Conservation (phyloP, 2,329 filamentous ascomycete genomes). For the Berkeleyomyces basicola region DNA sequence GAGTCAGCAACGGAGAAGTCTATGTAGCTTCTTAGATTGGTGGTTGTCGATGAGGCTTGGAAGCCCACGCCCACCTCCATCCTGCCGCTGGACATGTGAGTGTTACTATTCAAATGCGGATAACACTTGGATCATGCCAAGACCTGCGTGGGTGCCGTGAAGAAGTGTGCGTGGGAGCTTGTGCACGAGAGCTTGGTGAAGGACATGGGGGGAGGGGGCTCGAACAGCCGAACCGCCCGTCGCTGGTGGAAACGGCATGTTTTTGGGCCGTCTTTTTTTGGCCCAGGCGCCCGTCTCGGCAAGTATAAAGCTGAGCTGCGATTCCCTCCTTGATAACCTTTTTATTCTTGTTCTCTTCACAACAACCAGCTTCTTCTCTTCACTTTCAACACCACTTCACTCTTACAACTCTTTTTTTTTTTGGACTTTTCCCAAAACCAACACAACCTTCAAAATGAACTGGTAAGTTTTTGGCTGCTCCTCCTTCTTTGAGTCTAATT, state of each 20-base stretch:
- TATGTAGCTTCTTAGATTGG: background rate
- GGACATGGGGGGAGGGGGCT: background rate
- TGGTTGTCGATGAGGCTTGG: background rate
- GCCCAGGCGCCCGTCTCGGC: background rate
- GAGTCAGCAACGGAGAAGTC: background rate
- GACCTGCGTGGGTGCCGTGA: background rate
- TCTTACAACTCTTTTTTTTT: slow-evolving; percentile 4
- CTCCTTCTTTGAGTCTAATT: background rate
- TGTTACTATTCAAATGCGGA: background rate
- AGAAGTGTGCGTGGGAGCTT: background rate
- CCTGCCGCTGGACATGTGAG: background rate
- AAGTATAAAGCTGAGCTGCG: slow-evolving; percentile 3
- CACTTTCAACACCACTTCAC: background rate
- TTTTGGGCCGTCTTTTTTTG: background rate
- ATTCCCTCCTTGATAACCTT: background rate
- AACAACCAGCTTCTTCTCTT: background rate
- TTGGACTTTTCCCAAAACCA: background rate
- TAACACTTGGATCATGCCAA: background rate
- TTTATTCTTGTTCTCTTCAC: slow-evolving; percentile 1
- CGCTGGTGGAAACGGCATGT: background rate
- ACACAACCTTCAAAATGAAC: slow-evolving; percentile 12
- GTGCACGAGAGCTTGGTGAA: background rate
- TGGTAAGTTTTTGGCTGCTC: slow-evolving; percentile 4
- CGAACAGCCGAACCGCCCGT: background rate
- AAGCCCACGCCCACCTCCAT: background rate